A percentile compares a stretch with the other conserved stretches of the same genome.
These are phyloP conservation scores for Cornus kousa DNA, from an alignment of 148 eudicot genomes.

Conservation along the genomic window DNA sequence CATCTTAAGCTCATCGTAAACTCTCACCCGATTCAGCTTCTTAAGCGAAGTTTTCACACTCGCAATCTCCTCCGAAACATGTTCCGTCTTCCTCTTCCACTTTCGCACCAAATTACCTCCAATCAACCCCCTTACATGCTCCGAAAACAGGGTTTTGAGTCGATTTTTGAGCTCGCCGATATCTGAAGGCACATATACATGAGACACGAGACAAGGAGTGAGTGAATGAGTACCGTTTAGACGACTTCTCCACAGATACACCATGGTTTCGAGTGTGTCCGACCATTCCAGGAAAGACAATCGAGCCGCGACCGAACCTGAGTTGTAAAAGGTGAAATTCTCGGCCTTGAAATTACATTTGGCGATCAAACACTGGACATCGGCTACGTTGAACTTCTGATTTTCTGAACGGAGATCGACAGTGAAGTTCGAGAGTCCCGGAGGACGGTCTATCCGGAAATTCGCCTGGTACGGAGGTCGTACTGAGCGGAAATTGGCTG, in stretches of 20 bases:
- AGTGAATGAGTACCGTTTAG: slow-evolving; percentile 20
- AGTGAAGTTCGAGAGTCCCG: slow-evolving; percentile 24
- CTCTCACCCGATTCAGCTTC: not conserved
- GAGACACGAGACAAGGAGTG: slow-evolving; percentile 29
- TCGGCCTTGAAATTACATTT: slow-evolving; percentile 25
- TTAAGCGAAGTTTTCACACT: slow-evolving; percentile 1
- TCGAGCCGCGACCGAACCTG: slow-evolving; percentile 10
- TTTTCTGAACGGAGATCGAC: slow-evolving; percentile 24
- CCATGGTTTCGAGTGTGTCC: slow-evolving; percentile 32
- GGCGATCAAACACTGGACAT: slow-evolving; percentile 22
- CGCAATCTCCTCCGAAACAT: slow-evolving; percentile 27
- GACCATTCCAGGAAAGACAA: slow-evolving; percentile 46
- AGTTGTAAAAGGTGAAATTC: not conserved
- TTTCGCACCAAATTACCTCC: slow-evolving; percentile 34
- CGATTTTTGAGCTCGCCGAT: slow-evolving; percentile 43
- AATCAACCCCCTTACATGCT: slow-evolving; percentile 26
- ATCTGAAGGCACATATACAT: slow-evolving; percentile 48
- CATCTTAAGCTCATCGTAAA: slow-evolving; percentile 11
- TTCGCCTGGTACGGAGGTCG: not conserved
- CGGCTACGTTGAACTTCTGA: not conserved
- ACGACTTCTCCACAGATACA: slow-evolving; percentile 40
- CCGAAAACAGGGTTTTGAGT: slow-evolving; percentile 37
- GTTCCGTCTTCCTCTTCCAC: slow-evolving; percentile 27
- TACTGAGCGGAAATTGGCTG: not conserved
- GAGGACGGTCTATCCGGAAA: slow-evolving; percentile 33